Evolutionary conservation across 805 yeast species (phyloP).

Genomic region (Candida coleopterorum): DNA sequence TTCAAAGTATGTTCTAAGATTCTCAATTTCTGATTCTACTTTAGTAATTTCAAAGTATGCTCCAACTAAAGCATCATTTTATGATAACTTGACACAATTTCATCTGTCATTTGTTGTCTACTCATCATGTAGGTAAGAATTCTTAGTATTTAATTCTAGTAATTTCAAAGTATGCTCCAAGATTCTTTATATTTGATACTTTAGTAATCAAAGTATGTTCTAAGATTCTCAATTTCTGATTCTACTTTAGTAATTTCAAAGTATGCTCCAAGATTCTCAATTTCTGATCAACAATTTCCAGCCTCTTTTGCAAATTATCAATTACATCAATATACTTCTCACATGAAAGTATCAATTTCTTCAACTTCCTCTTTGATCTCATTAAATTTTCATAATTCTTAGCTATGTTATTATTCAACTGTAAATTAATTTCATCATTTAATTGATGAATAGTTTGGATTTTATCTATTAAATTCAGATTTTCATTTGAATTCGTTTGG

Average conservation of each 20-base stretch:
- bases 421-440: conserved; percentile 33
- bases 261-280: conserved; percentile 66
- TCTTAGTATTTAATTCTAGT: too few species aligned
- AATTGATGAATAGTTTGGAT: conserved; percentile 38
- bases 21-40: conserved; percentile 55
- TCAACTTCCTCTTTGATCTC: conserved; percentile 19
- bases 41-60: conserved; percentile 33
- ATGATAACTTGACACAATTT: too few species aligned
- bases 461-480: conserved; percentile 24
- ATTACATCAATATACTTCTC: background rate
- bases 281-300: conserved; percentile 69
- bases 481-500: conserved; percentile 19
- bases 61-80: too few species aligned
- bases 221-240: too few species aligned
- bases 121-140: too few species aligned
- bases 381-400: conserved; percentile 24
- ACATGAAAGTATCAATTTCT: conserved; percentile 15
- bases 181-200: too few species aligned
- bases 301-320: conserved; percentile 28
- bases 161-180: too few species aligned
- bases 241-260: conserved; percentile 16
- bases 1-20: conserved; percentile 56
- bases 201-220: too few species aligned
- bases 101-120: too few species aligned
- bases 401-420: conserved; percentile 30